Base-by-base conservation (phyloP, 225 moss, liverwort and hornwort genomes). In the Anthoceros angustus region DNA sequence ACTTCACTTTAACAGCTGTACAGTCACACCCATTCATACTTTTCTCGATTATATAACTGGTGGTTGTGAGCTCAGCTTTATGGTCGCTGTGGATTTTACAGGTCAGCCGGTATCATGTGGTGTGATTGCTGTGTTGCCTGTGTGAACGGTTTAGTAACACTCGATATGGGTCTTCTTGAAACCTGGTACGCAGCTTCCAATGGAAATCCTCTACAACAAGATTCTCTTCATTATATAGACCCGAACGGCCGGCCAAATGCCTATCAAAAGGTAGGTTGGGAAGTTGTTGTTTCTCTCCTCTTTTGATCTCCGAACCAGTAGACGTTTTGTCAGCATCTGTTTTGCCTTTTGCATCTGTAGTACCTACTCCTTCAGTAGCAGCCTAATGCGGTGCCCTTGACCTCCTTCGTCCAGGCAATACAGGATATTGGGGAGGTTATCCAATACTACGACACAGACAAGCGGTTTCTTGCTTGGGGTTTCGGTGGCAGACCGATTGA, bases 51-150 rank as follows among this genome's bases (percentile, higher is more conserved):
- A 88, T 3, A 79, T 95, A 11, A 68, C 79, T 25, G 85, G 83
- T 62, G 95, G 95, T n/a, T 91, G 95, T 65, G 91, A 95, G 75
- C 88, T 95, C 42, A 84, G 72, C 71, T 95, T 91, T 71, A 82
- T 86, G 66, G 91, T 95, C 75, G 91, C 95, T 1, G 80, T 95
- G 48, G 95, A 95, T 66, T 95, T 91, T 67, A 95, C 95, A 20
- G 82, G 80, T 77, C 46, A 68, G 64, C 64, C 5, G 42, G 43
- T 40, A 42, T 18, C 45, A n/a, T 45, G 20, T 12, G 15, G 15
- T 18, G n/a, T 7, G 16, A 12, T 14, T 6, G 39, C 12, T 2
- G 25, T 24, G 12, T 20, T 12, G 7, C 1, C 0, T n/a, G 16
- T 38, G 40, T 38, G 39, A 24, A 15, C 0, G 25, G 7, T 63